Base-by-base conservation (phyloP, 2,329 filamentous ascomycete species). In the Septoria petroselini region DNA sequence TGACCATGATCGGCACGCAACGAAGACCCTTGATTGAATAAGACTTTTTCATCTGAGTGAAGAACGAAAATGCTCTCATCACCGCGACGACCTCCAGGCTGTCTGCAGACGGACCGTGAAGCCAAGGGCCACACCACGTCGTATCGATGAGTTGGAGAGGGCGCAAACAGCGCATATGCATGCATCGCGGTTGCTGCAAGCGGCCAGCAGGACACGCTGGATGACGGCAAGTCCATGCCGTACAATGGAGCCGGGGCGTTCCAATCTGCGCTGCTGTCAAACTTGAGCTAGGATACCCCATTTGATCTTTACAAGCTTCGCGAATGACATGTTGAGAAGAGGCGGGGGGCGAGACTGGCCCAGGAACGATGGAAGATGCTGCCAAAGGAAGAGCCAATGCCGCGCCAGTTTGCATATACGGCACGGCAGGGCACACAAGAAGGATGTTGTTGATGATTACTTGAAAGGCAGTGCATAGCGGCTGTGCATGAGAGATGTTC, bases 11-110 rank as follows among this genome's bases (percentile, higher is more conserved):
- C 6, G 81, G 80, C 5, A 78, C 79, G 15, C 73, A 76, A 41
- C 76, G 82, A 62, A 84, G 83, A 61, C 79, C 80, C 14, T 65
- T 85, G 49, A 85, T 86, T 55, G 81, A 86, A 65, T 86, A 75
- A 83, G 53, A 44, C 40, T 14, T n/a, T 4, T 19, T 19, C 31
- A 35, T 7, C 31, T 30, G 31, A 6, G 15, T 29, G 4, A 29
- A n/a, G n/a, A 21, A 7, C 21, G 18, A 40, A n/a, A n/a, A n/a
- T n/a, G n/a, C n/a, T 19, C 7, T 12, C 21, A 44, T 14, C 23
- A 14, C 23, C 15, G 19, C 18, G 4, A 29, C 29, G 21, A 30
- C 25, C 41, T 25, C 8, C 41, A 19, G 54, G 50, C 51, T 51
- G 54, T 52, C 54, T 57, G 54, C 41, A n/a, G n/a, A n/a, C n/a